phyloP scores from a whole-genome alignment of 2,329 filamentous ascomycete species.

The Diaporthe sp. region DNA sequence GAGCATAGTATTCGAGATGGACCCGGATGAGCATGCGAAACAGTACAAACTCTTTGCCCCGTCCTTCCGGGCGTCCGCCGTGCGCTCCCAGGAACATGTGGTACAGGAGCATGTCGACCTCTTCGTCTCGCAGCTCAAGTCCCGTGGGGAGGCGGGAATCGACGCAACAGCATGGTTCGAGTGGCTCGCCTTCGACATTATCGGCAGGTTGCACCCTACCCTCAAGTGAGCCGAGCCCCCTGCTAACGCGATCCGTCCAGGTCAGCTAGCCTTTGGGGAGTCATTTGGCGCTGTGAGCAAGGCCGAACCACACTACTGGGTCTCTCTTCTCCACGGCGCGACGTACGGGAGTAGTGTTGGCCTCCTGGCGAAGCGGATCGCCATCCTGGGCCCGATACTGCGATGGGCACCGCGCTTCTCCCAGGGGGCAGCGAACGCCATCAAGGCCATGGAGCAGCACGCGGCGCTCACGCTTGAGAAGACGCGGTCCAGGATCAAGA shows the following conservation, averaged over 20 bases:
- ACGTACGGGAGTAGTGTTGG: constrained; percentile 35
- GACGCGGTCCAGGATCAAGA: constrained; percentile 39
- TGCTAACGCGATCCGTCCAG: constrained; percentile 27
- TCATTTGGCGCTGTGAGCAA: constrained; percentile 42
- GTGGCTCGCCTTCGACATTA: constrained; percentile 47
- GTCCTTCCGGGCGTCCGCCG: constrained; percentile 43
- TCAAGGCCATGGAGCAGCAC: constrained; percentile 36
- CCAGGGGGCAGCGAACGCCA: constrained; percentile 7
- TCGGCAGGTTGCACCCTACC: constrained; percentile 34
- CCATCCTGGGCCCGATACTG: constrained; percentile 37
- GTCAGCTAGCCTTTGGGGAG: constrained; percentile 44
- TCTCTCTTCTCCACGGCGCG: constrained; percentile 41
- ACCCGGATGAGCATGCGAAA: constrained; percentile 44
- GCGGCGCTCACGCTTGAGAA: constrained; percentile 40
- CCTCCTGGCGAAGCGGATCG: constrained; percentile 40
- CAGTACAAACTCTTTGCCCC: constrained; percentile 44
- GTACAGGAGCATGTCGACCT: constrained; percentile 45
- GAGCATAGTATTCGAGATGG: constrained; percentile 43
- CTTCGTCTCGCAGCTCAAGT: constrained; percentile 42
- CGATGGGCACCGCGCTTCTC: constrained; percentile 37
- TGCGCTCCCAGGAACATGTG: constrained; percentile 45
- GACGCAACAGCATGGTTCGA: constrained; percentile 44
- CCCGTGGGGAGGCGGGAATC: constrained; percentile 34
- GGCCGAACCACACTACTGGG: constrained; percentile 41
- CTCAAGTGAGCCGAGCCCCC: fast-evolving